Percentiles rank a stretch among this genome's conserved stretches.
Conservation (phyloP, 495 filamentous ascomycete genomes). For the Aspergillus affinis region DNA sequence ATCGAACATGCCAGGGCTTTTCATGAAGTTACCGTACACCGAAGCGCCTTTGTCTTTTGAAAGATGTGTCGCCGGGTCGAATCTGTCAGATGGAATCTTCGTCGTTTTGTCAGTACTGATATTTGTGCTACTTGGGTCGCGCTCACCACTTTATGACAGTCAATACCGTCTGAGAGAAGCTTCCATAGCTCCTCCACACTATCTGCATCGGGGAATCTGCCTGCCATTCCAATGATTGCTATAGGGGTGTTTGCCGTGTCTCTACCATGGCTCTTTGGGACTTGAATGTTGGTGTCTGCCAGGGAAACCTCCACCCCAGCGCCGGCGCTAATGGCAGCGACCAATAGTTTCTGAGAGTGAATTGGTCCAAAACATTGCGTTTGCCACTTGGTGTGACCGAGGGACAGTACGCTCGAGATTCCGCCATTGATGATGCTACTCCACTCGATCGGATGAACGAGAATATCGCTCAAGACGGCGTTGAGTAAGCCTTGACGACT, state of each 20-base stretch:
- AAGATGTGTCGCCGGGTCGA: background rate
- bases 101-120: conserved; percentile 69
- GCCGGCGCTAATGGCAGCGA: conserved; percentile 32
- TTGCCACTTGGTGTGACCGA: conserved; percentile 3
- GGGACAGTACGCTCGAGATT: conserved; percentile 11
- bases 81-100: conserved; percentile 55
- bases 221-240: conserved; percentile 76
- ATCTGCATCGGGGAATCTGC: conserved; percentile 69
- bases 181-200: conserved; percentile 70
- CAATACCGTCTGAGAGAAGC: conserved; percentile 64
- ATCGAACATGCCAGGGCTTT: conserved; percentile 82
- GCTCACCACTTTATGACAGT: conserved; percentile 57
- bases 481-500: conserved; percentile 23
- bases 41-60: background rate
- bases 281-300: conserved; percentile 6
- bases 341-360: conserved; percentile 34
- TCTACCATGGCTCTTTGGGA: conserved; percentile 19
- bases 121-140: conserved; percentile 60
- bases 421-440: conserved; percentile 21
- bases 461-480: conserved; percentile 19
- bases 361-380: conserved; percentile 20
- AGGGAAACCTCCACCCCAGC: conserved; percentile 26
- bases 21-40: conserved; percentile 80
- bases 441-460: conserved; percentile 19
- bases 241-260: conserved; percentile 41